A percentile compares a stretch with the other conserved stretches of the same genome.
Conservation (phyloP, 1,139 yeast genomes). For the Tardiomyces blankii region DNA sequence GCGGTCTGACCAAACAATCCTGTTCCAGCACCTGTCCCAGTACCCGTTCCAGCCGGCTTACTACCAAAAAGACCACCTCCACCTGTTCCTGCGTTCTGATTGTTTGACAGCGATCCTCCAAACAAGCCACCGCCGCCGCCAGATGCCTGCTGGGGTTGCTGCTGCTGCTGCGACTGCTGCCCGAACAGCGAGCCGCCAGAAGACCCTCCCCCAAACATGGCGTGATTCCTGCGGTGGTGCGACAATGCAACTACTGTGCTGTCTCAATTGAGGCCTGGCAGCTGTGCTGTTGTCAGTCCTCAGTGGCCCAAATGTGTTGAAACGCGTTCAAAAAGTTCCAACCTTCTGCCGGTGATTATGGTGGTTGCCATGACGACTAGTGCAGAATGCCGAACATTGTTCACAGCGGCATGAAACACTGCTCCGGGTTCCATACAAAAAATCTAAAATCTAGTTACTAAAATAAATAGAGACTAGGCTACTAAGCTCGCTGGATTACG, state of each 20-base stretch:
- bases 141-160: neutral
- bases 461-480: too few relatives aligned
- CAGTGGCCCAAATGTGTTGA: too few relatives aligned
- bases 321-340: too few relatives aligned
- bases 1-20: neutral
- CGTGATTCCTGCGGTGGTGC: neutral
- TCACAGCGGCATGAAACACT: too few relatives aligned
- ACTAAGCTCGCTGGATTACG: too few relatives aligned
- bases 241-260: neutral
- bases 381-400: too few relatives aligned
- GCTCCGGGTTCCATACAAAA: too few relatives aligned
- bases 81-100: neutral
- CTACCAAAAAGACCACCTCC: neutral
- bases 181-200: neutral
- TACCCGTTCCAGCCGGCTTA: neutral
- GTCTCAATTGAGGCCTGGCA: too few relatives aligned
- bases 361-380: too few relatives aligned
- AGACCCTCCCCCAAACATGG: neutral
- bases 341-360: too few relatives aligned
- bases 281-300: too few relatives aligned
- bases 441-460: too few relatives aligned
- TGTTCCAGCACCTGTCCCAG: constrained; percentile 2
- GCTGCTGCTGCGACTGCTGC: neutral
- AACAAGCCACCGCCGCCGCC: neutral
- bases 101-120: neutral